phyloP scores from a whole-genome alignment of 225 moss, liverwort and hornwort genomes.

The Straminergon stramineum region DNA sequence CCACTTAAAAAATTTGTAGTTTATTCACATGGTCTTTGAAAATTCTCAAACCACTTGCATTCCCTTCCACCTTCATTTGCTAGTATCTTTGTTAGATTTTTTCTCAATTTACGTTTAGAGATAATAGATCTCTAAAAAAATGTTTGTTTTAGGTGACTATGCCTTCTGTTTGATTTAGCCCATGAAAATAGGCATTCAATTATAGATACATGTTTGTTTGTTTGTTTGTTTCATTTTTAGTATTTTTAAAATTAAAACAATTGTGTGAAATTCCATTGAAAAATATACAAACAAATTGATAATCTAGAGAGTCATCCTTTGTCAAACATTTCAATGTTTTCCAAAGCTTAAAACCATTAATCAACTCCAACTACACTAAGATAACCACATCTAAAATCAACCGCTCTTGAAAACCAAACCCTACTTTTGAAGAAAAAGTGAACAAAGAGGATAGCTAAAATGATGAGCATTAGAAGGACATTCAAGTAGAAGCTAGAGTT shows the following conservation, averaged over 20 bases:
- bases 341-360: background rate
- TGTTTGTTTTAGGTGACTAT: background rate
- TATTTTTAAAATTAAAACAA: background rate
- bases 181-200: background rate
- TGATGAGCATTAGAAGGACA: too few species aligned
- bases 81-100: rapidly evolving
- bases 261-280: background rate
- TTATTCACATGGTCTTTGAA: rapidly evolving
- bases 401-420: too few species aligned
- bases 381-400: rapidly evolving
- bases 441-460: rapidly evolving
- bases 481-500: too few species aligned
- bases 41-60: background rate
- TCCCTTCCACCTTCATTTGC: background rate
- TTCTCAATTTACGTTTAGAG: rapidly evolving
- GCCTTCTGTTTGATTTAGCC: rapidly evolving
- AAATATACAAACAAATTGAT: background rate
- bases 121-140: too few species aligned
- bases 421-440: too few species aligned
- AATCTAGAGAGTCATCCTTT: rapidly evolving
- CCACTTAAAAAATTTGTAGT: background rate
- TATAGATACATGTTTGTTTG: background rate
- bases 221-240: background rate
- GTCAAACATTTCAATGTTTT: background rate
- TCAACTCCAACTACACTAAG: background rate